Evolutionary conservation across 805 yeast genomes (phyloP).

Genomic region (Kodamaea nitidulidarum): DNA sequence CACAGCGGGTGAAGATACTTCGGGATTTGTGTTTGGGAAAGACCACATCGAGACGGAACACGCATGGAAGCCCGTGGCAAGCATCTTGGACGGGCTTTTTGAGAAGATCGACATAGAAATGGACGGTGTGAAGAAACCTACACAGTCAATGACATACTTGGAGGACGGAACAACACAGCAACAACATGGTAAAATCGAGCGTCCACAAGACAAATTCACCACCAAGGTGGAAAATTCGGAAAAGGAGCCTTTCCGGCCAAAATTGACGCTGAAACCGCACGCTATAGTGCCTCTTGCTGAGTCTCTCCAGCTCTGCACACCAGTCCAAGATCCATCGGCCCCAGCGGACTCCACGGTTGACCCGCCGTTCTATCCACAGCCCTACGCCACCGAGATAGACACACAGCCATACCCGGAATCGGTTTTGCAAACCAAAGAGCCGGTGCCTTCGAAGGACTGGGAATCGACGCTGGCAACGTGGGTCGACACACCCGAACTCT

Average conservation of each 20-base stretch:
- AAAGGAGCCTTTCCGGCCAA: slow-evolving; percentile 71
- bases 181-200: slow-evolving; percentile 30
- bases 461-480: slow-evolving; percentile 58
- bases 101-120: slow-evolving; percentile 73
- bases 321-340: slow-evolving; percentile 16
- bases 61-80: slow-evolving; percentile 61
- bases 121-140: slow-evolving; percentile 36
- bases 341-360: slow-evolving; percentile 13
- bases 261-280: slow-evolving; percentile 68
- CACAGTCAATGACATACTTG: slow-evolving; percentile 39
- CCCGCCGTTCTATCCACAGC: slow-evolving; percentile 70
- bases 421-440: slow-evolving; percentile 38
- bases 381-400: slow-evolving; percentile 73
- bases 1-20: slow-evolving; percentile 18
- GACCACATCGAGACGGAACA: slow-evolving; percentile 39
- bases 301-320: slow-evolving; percentile 26
- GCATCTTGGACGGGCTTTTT: slow-evolving; percentile 62
- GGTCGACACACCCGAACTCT: slow-evolving; percentile 58
- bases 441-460: slow-evolving; percentile 62
- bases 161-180: slow-evolving; percentile 37
- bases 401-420: slow-evolving; percentile 62
- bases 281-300: slow-evolving; percentile 56
- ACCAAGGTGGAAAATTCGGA: slow-evolving; percentile 65
- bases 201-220: slow-evolving; percentile 68
- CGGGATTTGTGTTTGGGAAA: slow-evolving; percentile 31